Evolutionary conservation across 2,329 filamentous ascomycete genomes (phyloP).

Genomic region (Fusarium miscanthi): DNA sequence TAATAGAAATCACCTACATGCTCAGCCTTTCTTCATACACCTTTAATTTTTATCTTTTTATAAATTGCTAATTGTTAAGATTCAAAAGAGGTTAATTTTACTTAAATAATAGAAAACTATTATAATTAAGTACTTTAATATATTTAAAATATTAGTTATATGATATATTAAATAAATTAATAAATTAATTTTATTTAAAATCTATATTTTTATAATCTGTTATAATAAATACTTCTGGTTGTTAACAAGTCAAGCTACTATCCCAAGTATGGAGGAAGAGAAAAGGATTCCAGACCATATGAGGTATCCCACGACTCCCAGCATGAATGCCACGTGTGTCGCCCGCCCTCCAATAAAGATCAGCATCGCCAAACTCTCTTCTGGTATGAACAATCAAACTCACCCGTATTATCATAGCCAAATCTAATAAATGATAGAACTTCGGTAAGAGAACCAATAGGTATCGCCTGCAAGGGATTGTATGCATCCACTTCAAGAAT

Average conservation of each 20-base stretch:
- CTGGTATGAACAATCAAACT: not conserved
- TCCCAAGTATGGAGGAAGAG: not conserved
- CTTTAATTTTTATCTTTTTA: not conserved
- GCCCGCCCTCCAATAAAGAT: not conserved
- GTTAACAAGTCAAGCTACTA: not conserved
- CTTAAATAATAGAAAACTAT: too few species aligned
- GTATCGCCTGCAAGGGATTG: too few species aligned
- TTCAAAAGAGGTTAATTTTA: fast-evolving
- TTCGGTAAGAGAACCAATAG: fast-evolving
- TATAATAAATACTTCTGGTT: too few species aligned
- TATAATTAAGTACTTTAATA: too few species aligned
- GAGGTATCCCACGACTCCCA: fast-evolving
- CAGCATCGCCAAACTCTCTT: not conserved
- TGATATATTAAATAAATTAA: too few species aligned
- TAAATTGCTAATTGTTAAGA: fast-evolving
- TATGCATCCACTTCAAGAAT: not conserved
- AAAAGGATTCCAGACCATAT: too few species aligned
- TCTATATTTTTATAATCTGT: too few species aligned
- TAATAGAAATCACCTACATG: not conserved
- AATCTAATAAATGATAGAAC: fast-evolving
- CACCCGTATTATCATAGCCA: fast-evolving
- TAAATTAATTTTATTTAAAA: too few species aligned
- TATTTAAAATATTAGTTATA: too few species aligned
- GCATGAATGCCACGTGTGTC: not conserved
- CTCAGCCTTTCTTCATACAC: not conserved